Conservation (phyloP, 805 yeast genomes). For the Blastobotrys mokoenaii region DNA sequence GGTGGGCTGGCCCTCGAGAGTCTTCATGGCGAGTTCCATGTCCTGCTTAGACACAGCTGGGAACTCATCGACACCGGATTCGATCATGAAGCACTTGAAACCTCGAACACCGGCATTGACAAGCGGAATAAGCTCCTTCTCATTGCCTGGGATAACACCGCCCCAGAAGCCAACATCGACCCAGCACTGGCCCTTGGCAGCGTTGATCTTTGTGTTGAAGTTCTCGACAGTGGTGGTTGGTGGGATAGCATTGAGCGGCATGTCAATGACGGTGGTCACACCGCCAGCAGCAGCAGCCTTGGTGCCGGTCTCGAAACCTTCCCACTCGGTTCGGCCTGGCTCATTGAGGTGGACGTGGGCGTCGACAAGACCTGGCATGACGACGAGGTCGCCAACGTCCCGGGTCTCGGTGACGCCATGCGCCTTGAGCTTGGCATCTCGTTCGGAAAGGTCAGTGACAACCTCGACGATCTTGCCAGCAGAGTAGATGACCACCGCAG, state of each 20-base stretch:
- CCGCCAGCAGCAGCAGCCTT: conserved; percentile 94
- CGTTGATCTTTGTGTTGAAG: conserved; percentile 63
- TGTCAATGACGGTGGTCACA: conserved; percentile 89
- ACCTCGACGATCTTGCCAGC: conserved; percentile 23
- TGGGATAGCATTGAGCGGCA: conserved; percentile 94
- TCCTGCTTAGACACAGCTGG: conserved; percentile 67
- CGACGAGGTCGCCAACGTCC: conserved; percentile 51
- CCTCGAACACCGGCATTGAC: conserved; percentile 86
- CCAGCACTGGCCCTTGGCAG: conserved; percentile 79
- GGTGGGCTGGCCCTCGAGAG: conserved; percentile 55
- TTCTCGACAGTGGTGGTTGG: conserved; percentile 84
- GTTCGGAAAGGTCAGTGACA: background rate
- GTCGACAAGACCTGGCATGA: conserved; percentile 89
- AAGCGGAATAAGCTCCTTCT: conserved; percentile 61
- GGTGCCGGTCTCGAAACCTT: conserved; percentile 95
- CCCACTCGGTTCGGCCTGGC: conserved; percentile 99
- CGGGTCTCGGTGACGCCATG: conserved; percentile 18
- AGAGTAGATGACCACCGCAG: conserved; percentile 64
- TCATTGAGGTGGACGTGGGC: conserved; percentile 93
- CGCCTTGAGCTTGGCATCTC: background rate
- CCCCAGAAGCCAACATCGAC: conserved; percentile 97
- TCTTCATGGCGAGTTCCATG: conserved; percentile 57
- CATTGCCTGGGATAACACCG: conserved; percentile 76
- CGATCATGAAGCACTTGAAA: conserved; percentile 86
- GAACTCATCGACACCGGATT: conserved; percentile 94